Base-by-base conservation (phyloP, 257 asterid genomes). In the Solanum chilense region DNA sequence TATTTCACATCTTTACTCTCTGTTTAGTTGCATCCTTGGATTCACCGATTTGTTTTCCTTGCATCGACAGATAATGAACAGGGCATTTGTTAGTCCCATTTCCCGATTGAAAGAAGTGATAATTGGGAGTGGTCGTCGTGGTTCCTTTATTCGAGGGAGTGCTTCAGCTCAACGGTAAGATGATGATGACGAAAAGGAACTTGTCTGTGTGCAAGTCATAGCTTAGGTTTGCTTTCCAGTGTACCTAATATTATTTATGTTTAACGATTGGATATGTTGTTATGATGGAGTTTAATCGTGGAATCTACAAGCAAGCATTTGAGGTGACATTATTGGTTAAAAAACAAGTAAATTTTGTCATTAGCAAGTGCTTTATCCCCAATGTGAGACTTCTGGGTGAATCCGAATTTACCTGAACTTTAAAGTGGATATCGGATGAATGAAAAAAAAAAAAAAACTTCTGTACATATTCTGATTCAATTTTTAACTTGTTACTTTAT, bases 31-130 rank as follows among this genome's bases (percentile, higher is more conserved):
- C 68, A 47, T 80, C 8, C 1, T 29, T 47, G 85, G 44, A 29
- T 29, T 49, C 42, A 78, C 84, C 29, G 9, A 47, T 41, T 45
- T 80, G 85, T 49, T 49, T 80, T 82, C 74, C 23, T 42, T 39
- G 33, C 52, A 47, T 74, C 9, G 58, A 87, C 92, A 89, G 94
- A 90, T 87, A 58, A 86, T 90, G 60, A 81, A 87, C 62, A 88
- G 90, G 92, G 87, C 89, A 49, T 74, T 74, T 86, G 62, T 74
- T 82, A 75, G 88, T 88, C 93, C 94, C 64, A 66, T 91, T 75
- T 86, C 92, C 27, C 90, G 87, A 71, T 84, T 91, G 33, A 91
- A 90, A 74, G 90, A 88, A 37, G 90, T 86, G 58, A 25, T 83
- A n/a, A 86, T 88, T 60, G 87, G 87, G 29, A 85, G 90, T 41